A percentile compares a stretch with the other conserved stretches of the same genome.
These are phyloP conservation scores for Plasmodium relictum DNA, from an alignment of 169 alveolate genomes.

Conservation along the genomic window DNA sequence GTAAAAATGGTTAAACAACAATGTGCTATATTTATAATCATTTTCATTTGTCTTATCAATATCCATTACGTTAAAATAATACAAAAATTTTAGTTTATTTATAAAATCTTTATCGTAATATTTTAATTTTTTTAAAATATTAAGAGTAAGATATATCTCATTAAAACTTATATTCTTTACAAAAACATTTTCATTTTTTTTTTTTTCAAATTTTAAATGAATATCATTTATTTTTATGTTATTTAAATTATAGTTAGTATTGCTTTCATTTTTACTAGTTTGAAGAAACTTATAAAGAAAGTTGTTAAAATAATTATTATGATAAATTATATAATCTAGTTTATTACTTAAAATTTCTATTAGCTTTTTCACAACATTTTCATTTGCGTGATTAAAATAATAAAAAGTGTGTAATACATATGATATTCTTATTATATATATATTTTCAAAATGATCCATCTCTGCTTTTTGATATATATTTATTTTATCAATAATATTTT, in stretches of 20 bases:
- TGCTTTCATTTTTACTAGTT: slow-evolving; percentile 5
- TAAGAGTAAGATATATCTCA: slow-evolving; percentile 51
- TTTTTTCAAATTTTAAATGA: not conserved
- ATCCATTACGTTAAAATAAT: slow-evolving; percentile 55
- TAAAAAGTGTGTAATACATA: slow-evolving; percentile 53
- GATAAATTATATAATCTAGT: slow-evolving; percentile 47
- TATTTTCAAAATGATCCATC: slow-evolving; percentile 60
- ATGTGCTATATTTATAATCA: slow-evolving; percentile 49
- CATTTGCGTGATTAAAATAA: slow-evolving; percentile 25
- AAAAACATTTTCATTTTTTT: not conserved
- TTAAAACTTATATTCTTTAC: slow-evolving; percentile 47
- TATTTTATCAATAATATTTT: slow-evolving; percentile 21
- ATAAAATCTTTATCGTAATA: slow-evolving; percentile 8
- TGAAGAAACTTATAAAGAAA: not conserved
- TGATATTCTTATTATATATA: slow-evolving; percentile 63
- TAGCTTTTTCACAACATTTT: slow-evolving; percentile 25
- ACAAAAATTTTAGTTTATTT: slow-evolving; percentile 49
- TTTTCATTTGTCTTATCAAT: slow-evolving; percentile 36
- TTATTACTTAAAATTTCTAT: slow-evolving; percentile 32
- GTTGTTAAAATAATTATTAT: slow-evolving; percentile 16
- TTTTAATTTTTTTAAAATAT: slow-evolving; percentile 13
- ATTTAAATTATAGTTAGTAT: not conserved
- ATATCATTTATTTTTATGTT: not conserved
- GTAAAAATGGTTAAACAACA: slow-evolving; percentile 34
- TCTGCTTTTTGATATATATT: slow-evolving; percentile 4